Evolutionary conservation across 23 red algal genomes (phyloP).

Genomic region (Agarophyton chilense): DNA sequence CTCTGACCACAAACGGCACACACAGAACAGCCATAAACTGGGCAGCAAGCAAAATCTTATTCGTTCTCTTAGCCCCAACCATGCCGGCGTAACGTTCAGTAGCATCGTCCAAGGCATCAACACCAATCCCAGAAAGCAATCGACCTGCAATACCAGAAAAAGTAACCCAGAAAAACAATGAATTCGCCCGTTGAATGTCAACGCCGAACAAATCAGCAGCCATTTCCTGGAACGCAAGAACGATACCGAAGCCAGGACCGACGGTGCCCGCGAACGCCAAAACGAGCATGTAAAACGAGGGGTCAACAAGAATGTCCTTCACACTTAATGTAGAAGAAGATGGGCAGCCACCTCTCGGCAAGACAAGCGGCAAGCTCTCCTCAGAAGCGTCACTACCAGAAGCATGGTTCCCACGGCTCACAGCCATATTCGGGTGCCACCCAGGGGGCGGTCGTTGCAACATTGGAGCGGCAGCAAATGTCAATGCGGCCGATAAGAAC

Average conservation of each 20-base stretch:
- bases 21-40: not conserved
- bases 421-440: not conserved
- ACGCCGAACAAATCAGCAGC: conserved; percentile 19
- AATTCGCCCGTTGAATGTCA: conserved; percentile 8
- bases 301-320: conserved; percentile 7
- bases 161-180: conserved; percentile 39
- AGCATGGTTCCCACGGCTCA: no score
- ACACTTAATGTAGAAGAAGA: not conserved
- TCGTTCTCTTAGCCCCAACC: conserved; percentile 8
- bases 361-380: not conserved
- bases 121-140: conserved; percentile 1
- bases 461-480: not conserved
- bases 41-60: conserved; percentile 3
- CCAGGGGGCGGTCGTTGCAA: not conserved
- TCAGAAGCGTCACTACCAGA: no score
- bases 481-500: not conserved
- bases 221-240: conserved; percentile 49
- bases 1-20: not conserved
- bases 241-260: conserved; percentile 55
- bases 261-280: conserved; percentile 33
- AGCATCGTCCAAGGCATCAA: conserved; percentile 12
- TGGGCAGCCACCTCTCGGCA: not conserved
- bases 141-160: conserved; percentile 23
- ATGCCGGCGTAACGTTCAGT: not conserved
- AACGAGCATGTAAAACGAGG: conserved; percentile 36